Evolutionary conservation across 164 flowering plant genomes (phyloP), one percentile per base, ranked within the genome.

Genomic region (Kalanchoe fedtschenkoi): DNA sequence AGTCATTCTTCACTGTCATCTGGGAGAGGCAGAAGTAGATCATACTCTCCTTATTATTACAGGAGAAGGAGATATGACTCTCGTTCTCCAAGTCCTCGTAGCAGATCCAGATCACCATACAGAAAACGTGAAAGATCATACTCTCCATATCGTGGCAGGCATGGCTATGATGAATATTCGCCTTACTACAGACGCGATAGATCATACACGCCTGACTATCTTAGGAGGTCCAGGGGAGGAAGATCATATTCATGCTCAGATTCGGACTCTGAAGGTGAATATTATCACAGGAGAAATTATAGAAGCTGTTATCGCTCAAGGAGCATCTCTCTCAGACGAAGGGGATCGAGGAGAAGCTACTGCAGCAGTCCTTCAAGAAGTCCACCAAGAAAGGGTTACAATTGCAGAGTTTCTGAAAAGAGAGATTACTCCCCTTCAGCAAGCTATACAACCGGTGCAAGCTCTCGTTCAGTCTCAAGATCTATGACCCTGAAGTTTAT

Each of bases 151-250:
- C 56, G 32, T 24, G 21, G 32, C 17, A 51, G 56, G 7, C 56
- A 15, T 17, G 26, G 56, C 26, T 51, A 51, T 51, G 56, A 51
- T 51, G 56, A 51, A 26, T 71, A 71, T 41, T 72, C 73, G 0
- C 71, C 67, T 1, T 54, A 62, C 24, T n/a, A 64, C 26, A 47
- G 65, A 10, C 65, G 35, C 16, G 58, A 44, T 17, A 32, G 65
- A 24, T 44, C 65, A n/a, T 33, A 65, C 16, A 43, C 75, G 10
- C 77, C 74, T 7, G 60, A 67, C 47, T 70, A 72, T 1, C 71
- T 54, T 0, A 39, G 60, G 10, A 29, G 64, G 58, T 63, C 34
- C 2, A 63, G 58, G 28, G 58, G 34, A 1, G 56, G 62, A 1
- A 64, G 66, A 32, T 64, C 59, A 24, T 64, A 64, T 10, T 38